Percentiles rank a stretch among this genome's conserved stretches.
Conservation (phyloP, 768 basidiomycete genomes). For the Tremella mesenterica region DNA sequence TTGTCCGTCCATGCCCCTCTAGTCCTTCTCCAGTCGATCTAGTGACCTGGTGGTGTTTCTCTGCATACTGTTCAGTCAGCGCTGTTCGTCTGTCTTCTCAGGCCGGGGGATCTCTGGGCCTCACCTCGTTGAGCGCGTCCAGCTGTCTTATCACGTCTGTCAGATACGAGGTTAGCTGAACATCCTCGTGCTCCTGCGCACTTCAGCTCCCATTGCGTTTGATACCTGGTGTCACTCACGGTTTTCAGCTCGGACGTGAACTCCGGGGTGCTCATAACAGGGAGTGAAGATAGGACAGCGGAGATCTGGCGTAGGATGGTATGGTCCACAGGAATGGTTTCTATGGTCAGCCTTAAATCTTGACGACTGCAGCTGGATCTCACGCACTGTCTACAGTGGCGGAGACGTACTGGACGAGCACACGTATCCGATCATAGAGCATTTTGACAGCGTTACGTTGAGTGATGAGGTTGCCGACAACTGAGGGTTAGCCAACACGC, state of each 20-base stretch:
- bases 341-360: slow-evolving; percentile 46
- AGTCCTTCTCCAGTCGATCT: too few species aligned
- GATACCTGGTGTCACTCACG: slow-evolving; percentile 47
- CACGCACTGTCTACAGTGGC: slow-evolving; percentile 62
- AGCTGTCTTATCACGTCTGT: slow-evolving; percentile 81
- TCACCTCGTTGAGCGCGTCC: slow-evolving; percentile 76
- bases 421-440: slow-evolving; percentile 80
- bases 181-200: slow-evolving; percentile 84
- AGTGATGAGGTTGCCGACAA: slow-evolving; percentile 80
- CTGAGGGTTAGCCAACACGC: too few species aligned
- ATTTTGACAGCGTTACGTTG: slow-evolving; percentile 93
- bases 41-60: too few species aligned
- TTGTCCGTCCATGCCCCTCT: too few species aligned
- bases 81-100: background rate
- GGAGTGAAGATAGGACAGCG: slow-evolving; percentile 77
- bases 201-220: slow-evolving; percentile 4
- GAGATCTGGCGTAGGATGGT: slow-evolving; percentile 72
- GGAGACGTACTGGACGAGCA: slow-evolving; percentile 78
- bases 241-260: slow-evolving; percentile 86
- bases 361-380: background rate
- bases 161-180: slow-evolving; percentile 81
- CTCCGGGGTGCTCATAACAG: slow-evolving; percentile 69
- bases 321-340: slow-evolving; percentile 67
- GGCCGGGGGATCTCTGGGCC: slow-evolving; percentile 30
- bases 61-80: slow-evolving; percentile 12